Evolutionary conservation across 331 rosid species (phyloP), one percentile per base, ranked within the genome.

Genomic region (Spiraea crenata): DNA sequence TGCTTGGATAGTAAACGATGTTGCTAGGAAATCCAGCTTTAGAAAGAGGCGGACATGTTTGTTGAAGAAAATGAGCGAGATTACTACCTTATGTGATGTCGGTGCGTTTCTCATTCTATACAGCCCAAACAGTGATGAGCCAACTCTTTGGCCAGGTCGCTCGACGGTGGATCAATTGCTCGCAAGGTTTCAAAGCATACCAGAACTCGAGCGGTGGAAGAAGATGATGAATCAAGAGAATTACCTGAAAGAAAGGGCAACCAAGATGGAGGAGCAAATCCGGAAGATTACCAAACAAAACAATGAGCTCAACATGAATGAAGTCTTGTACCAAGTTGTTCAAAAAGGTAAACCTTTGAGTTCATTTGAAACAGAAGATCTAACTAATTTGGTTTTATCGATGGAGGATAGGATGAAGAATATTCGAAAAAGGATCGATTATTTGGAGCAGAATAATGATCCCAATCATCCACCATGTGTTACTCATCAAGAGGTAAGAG

Each of bases 81-180:
- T 61, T 1, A 34, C 25, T 48, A 61, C 34, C 66, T 41, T 61
- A 61, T 61, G 66, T 14, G 49, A 37, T 16, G 13, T 61, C 2
- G 10, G 48, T 7, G 49, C 35, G 1, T 61, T 7, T 61, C 1
- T 61, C 2, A 61, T 61, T 41, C 14, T 61, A 0, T 61, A 40
- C 10, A 31, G 47, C 17, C 20, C 6, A 1, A 8, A 61, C 34
- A 10, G 15, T 20, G 38, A 48, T 0, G 57, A 40, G 5, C 79
- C 84, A 4, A 16, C 19, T 7, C 70, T 71, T 12, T 85, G 90
- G 87, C 90, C 90, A 25, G 80, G 86, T 0, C 45, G 4, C 35
- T 37, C 34, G 1, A 65, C 9, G 9, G 80, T 82, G 6, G 51
- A 39, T 7, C 50, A 77, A 6, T 60, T 85, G 8, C 41, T 79